Conservation (phyloP, 805 yeast genomes). For the Kluyveromyces aestuarii region DNA sequence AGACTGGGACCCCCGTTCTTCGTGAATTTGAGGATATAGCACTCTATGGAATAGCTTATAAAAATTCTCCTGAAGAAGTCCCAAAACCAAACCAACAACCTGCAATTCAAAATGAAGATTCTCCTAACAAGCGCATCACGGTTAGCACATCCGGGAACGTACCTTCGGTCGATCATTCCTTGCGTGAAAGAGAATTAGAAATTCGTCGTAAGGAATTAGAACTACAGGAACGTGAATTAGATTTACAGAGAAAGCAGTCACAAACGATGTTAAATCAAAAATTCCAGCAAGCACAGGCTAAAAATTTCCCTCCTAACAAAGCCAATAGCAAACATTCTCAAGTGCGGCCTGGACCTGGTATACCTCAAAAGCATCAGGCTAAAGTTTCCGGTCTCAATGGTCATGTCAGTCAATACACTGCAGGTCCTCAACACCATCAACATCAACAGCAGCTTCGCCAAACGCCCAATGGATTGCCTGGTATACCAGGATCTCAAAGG, state of each 20-base stretch:
- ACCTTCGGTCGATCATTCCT: constrained; percentile 7
- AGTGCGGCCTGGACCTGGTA: background rate
- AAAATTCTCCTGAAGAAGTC: constrained; percentile 17
- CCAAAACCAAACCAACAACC: background rate
- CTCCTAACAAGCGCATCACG: background rate
- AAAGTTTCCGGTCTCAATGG: background rate
- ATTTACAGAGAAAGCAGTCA: constrained; percentile 21
- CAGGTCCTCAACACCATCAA: background rate
- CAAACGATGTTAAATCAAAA: constrained; percentile 3
- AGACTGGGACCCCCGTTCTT: constrained; percentile 26
- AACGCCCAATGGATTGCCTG: background rate
- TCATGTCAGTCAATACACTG: background rate
- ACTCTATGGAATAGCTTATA: constrained; percentile 22
- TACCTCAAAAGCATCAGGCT: background rate
- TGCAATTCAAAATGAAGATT: background rate
- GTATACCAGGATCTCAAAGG: background rate
- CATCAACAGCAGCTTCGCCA: background rate
- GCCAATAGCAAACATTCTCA: background rate
- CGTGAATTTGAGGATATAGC: constrained; percentile 27
- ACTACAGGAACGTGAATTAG: constrained; percentile 28
- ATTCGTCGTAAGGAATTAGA: constrained; percentile 26
- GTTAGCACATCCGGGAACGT: constrained; percentile 3
- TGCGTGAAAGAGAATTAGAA: constrained; percentile 26
- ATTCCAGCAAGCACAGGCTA: background rate
- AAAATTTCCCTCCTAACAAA: background rate